These are phyloP conservation scores for Ophiostoma populinum DNA, from an alignment of 2,329 filamentous ascomycete genomes.

Conservation along the genomic window DNA sequence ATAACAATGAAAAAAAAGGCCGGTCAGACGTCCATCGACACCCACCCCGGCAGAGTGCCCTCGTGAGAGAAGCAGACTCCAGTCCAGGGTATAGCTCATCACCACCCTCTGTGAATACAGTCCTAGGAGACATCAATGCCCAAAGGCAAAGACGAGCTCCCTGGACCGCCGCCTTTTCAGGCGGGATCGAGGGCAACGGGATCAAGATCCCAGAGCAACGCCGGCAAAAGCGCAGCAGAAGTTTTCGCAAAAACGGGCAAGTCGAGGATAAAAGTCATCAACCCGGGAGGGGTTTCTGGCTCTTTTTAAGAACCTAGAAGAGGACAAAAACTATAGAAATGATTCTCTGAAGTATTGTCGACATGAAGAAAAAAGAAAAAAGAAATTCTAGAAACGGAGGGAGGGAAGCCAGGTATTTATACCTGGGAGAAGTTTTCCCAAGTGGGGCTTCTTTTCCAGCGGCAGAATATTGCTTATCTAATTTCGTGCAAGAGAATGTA, in stretches of 20 bases:
- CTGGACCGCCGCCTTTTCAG: slow-evolving; percentile 42
- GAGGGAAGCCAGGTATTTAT: slow-evolving; percentile 22
- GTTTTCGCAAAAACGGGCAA: slow-evolving; percentile 11
- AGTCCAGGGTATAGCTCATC: slow-evolving; percentile 79
- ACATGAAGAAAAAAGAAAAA: slow-evolving; percentile 36
- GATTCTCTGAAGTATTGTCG: slow-evolving; percentile 66
- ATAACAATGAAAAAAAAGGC: slow-evolving; percentile 30
- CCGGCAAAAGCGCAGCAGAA: slow-evolving; percentile 3
- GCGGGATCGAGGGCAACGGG: slow-evolving; percentile 35
- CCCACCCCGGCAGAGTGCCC: slow-evolving; percentile 65
- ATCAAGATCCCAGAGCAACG: slow-evolving; percentile 17
- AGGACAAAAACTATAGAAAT: slow-evolving; percentile 96
- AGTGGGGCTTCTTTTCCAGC: not conserved
- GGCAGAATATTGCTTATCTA: slow-evolving; percentile 3
- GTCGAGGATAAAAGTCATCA: slow-evolving; percentile 81
- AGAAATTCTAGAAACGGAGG: slow-evolving; percentile 16
- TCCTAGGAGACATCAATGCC: slow-evolving; percentile 12
- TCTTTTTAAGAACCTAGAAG: slow-evolving; percentile 83
- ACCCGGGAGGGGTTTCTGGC: slow-evolving; percentile 90
- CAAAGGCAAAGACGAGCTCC: slow-evolving; percentile 2
- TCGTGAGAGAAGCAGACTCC: slow-evolving; percentile 42
- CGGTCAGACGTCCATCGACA: slow-evolving; percentile 84
- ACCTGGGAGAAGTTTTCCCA: slow-evolving; percentile 12
- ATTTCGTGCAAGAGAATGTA: not conserved
- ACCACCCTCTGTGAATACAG: slow-evolving; percentile 68